Evolutionary conservation across 2,329 filamentous ascomycete species (phyloP).

Genomic region (Aspergillus sp.): DNA sequence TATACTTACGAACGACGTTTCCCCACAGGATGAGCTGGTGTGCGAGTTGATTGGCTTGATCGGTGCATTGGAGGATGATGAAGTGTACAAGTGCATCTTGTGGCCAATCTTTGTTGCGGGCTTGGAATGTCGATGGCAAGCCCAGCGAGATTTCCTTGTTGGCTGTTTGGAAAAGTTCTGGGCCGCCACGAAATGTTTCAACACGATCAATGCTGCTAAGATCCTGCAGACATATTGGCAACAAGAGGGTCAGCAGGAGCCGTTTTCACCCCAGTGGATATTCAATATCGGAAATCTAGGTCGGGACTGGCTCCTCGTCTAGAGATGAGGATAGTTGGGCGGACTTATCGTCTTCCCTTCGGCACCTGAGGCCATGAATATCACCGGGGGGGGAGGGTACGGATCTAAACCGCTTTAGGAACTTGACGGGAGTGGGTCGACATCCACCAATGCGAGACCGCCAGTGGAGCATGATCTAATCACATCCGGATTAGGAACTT

Average conservation of each 20-base stretch:
- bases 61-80: slow-evolving; percentile 22
- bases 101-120: slow-evolving; percentile 38
- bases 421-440: background rate
- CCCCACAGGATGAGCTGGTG: slow-evolving; percentile 21
- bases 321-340: background rate
- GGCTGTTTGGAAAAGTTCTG: slow-evolving; percentile 30
- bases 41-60: slow-evolving; percentile 26
- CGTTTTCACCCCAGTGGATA: slow-evolving; percentile 25
- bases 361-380: background rate
- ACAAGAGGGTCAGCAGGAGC: slow-evolving; percentile 4
- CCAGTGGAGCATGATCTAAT: background rate
- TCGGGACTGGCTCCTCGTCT: slow-evolving; percentile 34
- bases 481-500: slow-evolving; percentile 26
- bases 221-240: slow-evolving; percentile 29
- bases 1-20: slow-evolving; percentile 15
- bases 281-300: slow-evolving; percentile 28
- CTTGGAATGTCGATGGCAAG: slow-evolving; percentile 25
- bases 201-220: slow-evolving; percentile 32
- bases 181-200: slow-evolving; percentile 31
- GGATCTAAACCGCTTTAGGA: background rate
- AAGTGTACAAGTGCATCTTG: slow-evolving; percentile 34
- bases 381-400: background rate
- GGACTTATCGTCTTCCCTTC: background rate
- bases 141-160: slow-evolving; percentile 24
- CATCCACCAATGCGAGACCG: background rate